Base-by-base conservation (phyloP, 78 protist genomes). In the Chrysochromulina tobinii region DNA sequence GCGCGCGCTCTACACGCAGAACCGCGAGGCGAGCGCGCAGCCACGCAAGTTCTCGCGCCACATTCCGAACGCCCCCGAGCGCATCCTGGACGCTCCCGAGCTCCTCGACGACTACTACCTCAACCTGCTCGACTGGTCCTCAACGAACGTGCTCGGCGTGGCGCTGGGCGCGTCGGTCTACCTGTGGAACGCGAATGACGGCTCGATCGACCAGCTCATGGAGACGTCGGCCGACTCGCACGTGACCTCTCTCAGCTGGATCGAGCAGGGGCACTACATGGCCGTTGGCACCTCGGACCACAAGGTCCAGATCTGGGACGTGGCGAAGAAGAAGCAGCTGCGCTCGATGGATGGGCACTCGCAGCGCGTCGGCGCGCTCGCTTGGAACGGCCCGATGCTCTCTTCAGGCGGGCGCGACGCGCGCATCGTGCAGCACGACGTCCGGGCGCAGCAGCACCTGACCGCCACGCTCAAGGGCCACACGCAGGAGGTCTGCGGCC, bases 101-200 rank as follows among this genome's bases (percentile, higher is more conserved):
- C 69, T 94, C 20, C 68, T 77, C 54, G 93, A 94, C 66, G 90
- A 91, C 93, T 90, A 66, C 66, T 94, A 90, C 61, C 87, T 90
- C 48, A 85, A 94, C 75, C 87, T 91, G 20, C 89, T 94, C 14
- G 95, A 94, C 89, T 94, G 95, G 95, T 11, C 88, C 89, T 2
- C 89, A 27, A 14, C 57, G 20, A 97, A 98, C 94, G 58, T 95
- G n/a, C 94, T 99, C 25, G 99, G 99, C 12, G 98, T 99, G 51
- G 99, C 98, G 17, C 97, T 99, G 3, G 97, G 96, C 59, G 81
- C 84, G 66, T 66, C 97, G 18, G 99, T 97, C 51, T 99, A 98
- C 93, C 94, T 99, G 38, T 99, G 99, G 99, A 97, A 98, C 94
- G 98, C 99, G 21, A 73, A 89, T n/a, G 90, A 96, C 50, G 98